phyloP scores from a whole-genome alignment of 352 stramenopile species.

The Halophytophthora polymorphica region DNA sequence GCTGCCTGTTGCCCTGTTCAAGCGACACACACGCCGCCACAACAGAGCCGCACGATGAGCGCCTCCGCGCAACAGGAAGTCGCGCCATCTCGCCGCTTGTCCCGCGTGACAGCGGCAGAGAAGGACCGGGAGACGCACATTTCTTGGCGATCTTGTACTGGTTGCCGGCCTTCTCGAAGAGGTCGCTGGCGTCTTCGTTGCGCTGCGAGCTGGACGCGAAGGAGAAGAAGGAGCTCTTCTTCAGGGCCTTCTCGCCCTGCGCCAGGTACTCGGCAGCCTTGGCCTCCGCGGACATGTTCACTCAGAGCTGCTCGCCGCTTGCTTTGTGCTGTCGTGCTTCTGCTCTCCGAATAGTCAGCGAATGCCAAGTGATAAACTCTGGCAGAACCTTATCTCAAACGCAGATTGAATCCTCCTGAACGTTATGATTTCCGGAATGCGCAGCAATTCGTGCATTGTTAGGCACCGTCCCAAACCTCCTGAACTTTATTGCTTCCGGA shows the following conservation, averaged over 20 bases:
- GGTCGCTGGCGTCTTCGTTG: conserved; percentile 95
- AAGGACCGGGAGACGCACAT: conserved; percentile 51
- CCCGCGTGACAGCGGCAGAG: neutral
- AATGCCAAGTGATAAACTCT: no score
- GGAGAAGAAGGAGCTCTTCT: conserved; percentile 96
- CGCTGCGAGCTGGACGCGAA: conserved; percentile 92
- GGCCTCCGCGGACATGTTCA: conserved; percentile 63
- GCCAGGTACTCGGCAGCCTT: conserved; percentile 75
- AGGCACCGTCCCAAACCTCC: no score
- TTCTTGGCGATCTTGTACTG: conserved; percentile 96
- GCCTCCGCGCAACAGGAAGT: no score
- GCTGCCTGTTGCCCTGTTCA: conserved; percentile 66
- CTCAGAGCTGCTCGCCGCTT: neutral
- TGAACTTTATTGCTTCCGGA: no score
- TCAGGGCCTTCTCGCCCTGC: conserved; percentile 87
- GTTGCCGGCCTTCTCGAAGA: conserved; percentile 94
- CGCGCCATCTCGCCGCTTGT: no score
- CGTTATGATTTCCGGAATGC: no score
- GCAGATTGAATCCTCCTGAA: no score
- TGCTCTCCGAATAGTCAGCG: no score
- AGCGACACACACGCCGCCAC: neutral
- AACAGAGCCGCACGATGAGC: no score
- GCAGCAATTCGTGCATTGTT: no score
- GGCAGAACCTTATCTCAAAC: no score
- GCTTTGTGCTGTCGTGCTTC: no score